phyloP scores from a whole-genome alignment of 73 alveolate genomes.

The Effrenium voratum region DNA sequence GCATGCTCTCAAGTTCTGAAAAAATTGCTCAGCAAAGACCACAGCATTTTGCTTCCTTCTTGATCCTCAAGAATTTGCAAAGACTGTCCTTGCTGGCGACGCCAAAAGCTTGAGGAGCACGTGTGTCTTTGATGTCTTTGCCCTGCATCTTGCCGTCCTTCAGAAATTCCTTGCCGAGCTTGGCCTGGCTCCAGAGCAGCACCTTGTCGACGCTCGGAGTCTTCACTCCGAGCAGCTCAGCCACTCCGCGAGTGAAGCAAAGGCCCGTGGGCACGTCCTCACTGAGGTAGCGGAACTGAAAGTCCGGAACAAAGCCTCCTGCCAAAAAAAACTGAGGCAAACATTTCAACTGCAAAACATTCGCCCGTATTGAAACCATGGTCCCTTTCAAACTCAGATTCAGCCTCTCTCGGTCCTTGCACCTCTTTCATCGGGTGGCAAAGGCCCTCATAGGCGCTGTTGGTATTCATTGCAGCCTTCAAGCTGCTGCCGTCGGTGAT shows the following conservation, averaged over 20 bases:
- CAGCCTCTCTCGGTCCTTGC: background rate
- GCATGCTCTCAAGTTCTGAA: too few relatives aligned
- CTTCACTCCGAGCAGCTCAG: slow-evolving; percentile 48
- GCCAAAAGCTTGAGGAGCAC: slow-evolving; percentile 89
- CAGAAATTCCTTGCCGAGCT: slow-evolving; percentile 56
- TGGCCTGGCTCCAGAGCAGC: slow-evolving; percentile 43
- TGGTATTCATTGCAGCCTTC: slow-evolving; percentile 68
- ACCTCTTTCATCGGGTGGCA: slow-evolving; percentile 83
- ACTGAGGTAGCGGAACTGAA: slow-evolving; percentile 59
- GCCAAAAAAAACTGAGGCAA: too few relatives aligned
- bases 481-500: slow-evolving; percentile 67
- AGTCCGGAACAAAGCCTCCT: slow-evolving; percentile 87
- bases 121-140: slow-evolving; percentile 28
- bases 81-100: slow-evolving; percentile 41
- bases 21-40: slow-evolving; percentile 76
- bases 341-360: too few relatives aligned
- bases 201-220: slow-evolving; percentile 88
- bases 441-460: slow-evolving; percentile 84
- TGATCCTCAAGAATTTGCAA: slow-evolving; percentile 64
- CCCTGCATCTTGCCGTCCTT: slow-evolving; percentile 48
- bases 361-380: background rate
- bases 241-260: slow-evolving; percentile 78
- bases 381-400: background rate
- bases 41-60: slow-evolving; percentile 76
- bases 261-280: slow-evolving; percentile 88